Conservation (phyloP, 306 rosid genomes). For the Erythrophleum fordii region DNA sequence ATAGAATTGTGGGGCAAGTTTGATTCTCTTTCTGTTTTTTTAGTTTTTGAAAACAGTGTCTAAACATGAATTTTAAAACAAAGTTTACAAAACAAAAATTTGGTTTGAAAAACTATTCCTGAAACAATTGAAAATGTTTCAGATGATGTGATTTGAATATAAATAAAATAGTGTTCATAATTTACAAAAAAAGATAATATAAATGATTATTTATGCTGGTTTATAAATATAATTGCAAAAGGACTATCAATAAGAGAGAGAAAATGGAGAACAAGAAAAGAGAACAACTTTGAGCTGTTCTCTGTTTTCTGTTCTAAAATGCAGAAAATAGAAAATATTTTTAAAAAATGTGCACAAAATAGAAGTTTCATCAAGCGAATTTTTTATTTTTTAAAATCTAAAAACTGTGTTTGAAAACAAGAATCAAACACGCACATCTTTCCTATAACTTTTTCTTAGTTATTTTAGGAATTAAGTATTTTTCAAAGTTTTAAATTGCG, state of each 20-base stretch:
- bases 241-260: neutral
- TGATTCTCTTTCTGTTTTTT: neutral
- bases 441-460: conserved; percentile 21
- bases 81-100: neutral
- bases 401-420: neutral
- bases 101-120: neutral
- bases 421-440: neutral
- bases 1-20: neutral
- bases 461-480: neutral
- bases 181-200: too few species aligned
- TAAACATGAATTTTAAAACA: neutral
- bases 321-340: too few species aligned
- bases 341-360: too few species aligned
- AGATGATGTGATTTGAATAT: neutral
- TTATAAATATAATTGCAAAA: too few species aligned
- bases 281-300: too few species aligned
- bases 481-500: too few species aligned
- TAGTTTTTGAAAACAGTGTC: neutral
- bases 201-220: neutral
- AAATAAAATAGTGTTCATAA: too few species aligned
- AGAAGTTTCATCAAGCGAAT: neutral
- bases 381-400: neutral
- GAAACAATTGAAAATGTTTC: neutral
- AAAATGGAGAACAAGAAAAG: neutral
- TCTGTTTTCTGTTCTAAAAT: too few species aligned